Percentiles rank a stretch among this genome's conserved stretches.
Conservation (phyloP, 1,139 yeast species). For the Nadsonia commutata region DNA sequence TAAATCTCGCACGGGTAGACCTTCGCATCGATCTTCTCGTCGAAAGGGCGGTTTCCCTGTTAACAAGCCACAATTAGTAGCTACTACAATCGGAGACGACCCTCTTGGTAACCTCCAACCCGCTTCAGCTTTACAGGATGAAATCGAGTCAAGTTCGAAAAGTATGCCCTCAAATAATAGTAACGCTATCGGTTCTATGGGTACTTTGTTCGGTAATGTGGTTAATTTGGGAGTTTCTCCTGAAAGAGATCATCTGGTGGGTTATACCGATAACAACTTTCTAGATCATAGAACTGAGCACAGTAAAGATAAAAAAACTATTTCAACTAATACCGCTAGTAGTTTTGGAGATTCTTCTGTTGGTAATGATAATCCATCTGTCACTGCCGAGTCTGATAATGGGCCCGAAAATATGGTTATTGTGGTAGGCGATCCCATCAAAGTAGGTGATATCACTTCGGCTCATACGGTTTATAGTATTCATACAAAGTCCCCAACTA, state of each 20-base stretch:
- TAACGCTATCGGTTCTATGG: neutral
- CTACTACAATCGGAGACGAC: neutral
- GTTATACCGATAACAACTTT: neutral
- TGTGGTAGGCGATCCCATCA: slow-evolving; percentile 78
- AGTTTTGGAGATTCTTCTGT: slow-evolving; percentile 1
- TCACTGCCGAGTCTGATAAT: neutral
- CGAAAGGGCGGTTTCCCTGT: neutral
- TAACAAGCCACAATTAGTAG: neutral
- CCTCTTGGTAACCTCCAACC: neutral
- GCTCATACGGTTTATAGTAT: slow-evolving; percentile 85
- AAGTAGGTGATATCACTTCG: slow-evolving; percentile 78
- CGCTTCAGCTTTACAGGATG: neutral
- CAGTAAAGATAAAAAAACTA: neutral
- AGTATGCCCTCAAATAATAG: neutral
- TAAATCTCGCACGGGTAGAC: neutral
- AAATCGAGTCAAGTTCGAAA: neutral
- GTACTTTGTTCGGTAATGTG: neutral
- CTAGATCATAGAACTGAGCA: too few relatives aligned
- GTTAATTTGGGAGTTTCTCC: neutral
- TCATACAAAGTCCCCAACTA: slow-evolving; percentile 37
- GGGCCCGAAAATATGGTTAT: slow-evolving; percentile 31
- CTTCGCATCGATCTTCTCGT: neutral
- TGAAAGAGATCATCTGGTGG: neutral
- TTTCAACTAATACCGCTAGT: neutral
- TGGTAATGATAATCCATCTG: slow-evolving; percentile 6